phyloP scores from a whole-genome alignment of 2,329 filamentous ascomycete genomes.

The Zymoseptoria pseudotritici region DNA sequence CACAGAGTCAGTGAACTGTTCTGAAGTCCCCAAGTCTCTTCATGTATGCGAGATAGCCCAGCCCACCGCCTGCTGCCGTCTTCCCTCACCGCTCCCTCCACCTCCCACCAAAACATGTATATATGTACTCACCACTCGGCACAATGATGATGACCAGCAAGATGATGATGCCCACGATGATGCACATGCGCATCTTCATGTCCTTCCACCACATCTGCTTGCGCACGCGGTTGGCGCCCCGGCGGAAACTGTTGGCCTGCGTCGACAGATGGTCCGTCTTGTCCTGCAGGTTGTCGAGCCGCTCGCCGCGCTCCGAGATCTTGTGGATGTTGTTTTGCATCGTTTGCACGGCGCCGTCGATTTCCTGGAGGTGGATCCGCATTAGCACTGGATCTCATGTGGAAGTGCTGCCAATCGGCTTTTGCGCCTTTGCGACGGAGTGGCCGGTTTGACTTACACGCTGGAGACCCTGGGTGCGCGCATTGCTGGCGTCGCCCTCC shows the following conservation, averaged over 20 bases:
- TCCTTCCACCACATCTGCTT: slow-evolving; percentile 99
- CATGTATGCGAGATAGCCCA: not conserved
- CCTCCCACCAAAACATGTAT: not conserved
- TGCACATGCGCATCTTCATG: slow-evolving; percentile 99
- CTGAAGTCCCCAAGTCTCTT: not conserved
- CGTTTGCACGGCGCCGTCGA: slow-evolving; percentile 87
- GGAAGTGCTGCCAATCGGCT: not conserved
- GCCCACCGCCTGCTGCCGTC: slow-evolving; percentile 2
- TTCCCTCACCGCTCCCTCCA: not conserved
- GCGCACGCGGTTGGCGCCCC: slow-evolving; percentile 90
- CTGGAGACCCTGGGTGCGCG: slow-evolving; percentile 20
- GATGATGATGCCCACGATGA: slow-evolving; percentile 84
- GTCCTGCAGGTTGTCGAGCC: slow-evolving; percentile 79
- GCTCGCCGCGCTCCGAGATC: slow-evolving; percentile 85
- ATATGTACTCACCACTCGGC: slow-evolving; percentile 61
- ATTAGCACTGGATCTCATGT: not conserved
- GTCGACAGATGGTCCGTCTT: slow-evolving; percentile 90
- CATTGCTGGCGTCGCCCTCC: slow-evolving; percentile 11
- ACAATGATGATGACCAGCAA: slow-evolving; percentile 91
- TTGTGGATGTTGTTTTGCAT: slow-evolving; percentile 99
- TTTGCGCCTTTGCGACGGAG: not conserved
- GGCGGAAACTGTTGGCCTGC: slow-evolving; percentile 90
- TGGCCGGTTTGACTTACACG: slow-evolving; percentile 9
- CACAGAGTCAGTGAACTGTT: not conserved
- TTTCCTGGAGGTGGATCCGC: slow-evolving; percentile 59